phyloP scores from a whole-genome alignment of 2,329 filamentous ascomycete genomes.

The Neonectria magnoliae region DNA sequence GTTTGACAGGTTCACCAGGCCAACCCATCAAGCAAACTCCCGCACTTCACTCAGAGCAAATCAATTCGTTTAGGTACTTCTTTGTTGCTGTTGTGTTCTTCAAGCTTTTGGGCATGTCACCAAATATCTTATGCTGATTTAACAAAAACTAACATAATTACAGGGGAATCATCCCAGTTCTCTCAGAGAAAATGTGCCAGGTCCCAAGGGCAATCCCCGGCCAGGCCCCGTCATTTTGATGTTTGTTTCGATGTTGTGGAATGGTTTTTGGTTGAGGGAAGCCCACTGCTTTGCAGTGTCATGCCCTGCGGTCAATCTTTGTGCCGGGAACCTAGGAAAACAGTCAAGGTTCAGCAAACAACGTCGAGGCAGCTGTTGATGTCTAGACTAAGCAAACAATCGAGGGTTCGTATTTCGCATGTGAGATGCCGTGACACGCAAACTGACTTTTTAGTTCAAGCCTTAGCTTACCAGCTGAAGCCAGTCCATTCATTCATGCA shows the following conservation, averaged over 20 bases:
- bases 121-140: too few species aligned
- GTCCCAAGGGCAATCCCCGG: conserved; percentile 31
- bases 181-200: conserved; percentile 18
- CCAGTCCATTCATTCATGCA: neutral
- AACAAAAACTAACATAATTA: too few species aligned
- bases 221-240: conserved; percentile 18
- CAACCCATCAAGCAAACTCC: too few species aligned
- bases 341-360: neutral
- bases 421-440: neutral
- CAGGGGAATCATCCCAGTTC: neutral
- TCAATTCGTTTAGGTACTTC: too few species aligned
- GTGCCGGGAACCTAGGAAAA: neutral
- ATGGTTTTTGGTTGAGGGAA: neutral
- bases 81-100: too few species aligned
- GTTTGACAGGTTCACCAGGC: too few species aligned
- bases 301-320: neutral
- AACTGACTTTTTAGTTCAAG: neutral
- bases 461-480: neutral
- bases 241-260: neutral
- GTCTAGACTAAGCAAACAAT: too few species aligned
- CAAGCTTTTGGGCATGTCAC: too few species aligned
- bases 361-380: too few species aligned
- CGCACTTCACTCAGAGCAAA: too few species aligned
- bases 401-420: neutral
- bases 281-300: too few species aligned